These are phyloP conservation scores for Lactuca saligna DNA, from an alignment of 129 eudicot species.

Conservation along the genomic window DNA sequence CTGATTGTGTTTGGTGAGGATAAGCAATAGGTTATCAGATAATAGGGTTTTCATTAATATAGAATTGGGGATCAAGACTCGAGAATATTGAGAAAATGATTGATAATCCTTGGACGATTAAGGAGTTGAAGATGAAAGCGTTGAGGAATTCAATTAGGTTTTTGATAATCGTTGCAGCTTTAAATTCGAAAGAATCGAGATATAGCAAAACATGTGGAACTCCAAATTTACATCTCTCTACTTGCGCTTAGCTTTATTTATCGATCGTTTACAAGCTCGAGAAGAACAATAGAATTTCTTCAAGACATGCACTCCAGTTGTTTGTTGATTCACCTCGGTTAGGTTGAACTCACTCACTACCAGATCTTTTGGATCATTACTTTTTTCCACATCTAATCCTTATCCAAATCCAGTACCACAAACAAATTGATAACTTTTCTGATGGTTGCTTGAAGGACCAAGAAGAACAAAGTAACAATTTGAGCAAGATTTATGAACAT, in stretches of 20 bases:
- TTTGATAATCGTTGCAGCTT: conserved; percentile 46
- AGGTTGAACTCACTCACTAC: conserved; percentile 60
- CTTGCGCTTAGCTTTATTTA: conserved; percentile 74
- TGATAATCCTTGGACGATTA: conserved; percentile 36
- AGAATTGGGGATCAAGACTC: conserved; percentile 45
- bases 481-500: conserved; percentile 46
- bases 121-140: conserved; percentile 45
- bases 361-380: conserved; percentile 80
- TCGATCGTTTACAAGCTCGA: conserved; percentile 64
- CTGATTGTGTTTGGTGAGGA: conserved; percentile 37
- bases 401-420: conserved; percentile 55
- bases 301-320: conserved; percentile 59
- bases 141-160: conserved; percentile 48
- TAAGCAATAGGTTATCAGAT: conserved; percentile 29
- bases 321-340: conserved; percentile 62
- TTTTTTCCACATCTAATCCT: conserved; percentile 79
- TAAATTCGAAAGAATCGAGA: conserved; percentile 43
- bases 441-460: conserved; percentile 29
- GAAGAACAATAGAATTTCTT: conserved; percentile 57
- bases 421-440: conserved; percentile 40
- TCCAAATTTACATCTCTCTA: conserved; percentile 47
- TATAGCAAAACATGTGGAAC: conserved; percentile 41
- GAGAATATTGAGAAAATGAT: conserved; percentile 61
- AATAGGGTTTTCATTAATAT: conserved; percentile 39
- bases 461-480: conserved; percentile 38